phyloP scores from a whole-genome alignment of 176 grass and related monocot species.

The Poa annua region DNA sequence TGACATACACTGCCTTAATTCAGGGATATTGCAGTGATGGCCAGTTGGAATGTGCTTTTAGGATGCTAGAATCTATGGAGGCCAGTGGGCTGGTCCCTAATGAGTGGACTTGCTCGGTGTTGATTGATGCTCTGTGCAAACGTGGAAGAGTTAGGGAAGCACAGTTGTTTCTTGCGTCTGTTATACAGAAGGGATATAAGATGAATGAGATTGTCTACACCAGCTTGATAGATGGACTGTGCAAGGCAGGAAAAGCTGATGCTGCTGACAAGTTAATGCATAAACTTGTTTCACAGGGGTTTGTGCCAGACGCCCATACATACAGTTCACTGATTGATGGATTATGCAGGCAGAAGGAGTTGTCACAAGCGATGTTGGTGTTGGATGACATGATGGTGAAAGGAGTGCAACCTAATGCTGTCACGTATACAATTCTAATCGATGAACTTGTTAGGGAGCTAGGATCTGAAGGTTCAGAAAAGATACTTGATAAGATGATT shows the following conservation, averaged over 20 bases:
- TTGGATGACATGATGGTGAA: conserved; percentile 74
- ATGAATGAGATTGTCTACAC: conserved; percentile 64
- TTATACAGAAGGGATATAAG: conserved; percentile 58
- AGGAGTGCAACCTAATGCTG: conserved; percentile 58
- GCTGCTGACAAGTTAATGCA: conserved; percentile 53
- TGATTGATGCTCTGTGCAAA: conserved; percentile 79
- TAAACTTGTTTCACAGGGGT: conserved; percentile 58
- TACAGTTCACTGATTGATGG: conserved; percentile 81
- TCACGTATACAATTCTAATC: conserved; percentile 83
- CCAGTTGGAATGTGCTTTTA: conserved; percentile 62
- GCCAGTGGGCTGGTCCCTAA: conserved; percentile 58
- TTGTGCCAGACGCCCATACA: conserved; percentile 56
- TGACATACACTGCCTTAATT: conserved; percentile 79
- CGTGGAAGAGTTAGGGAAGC: conserved; percentile 63
- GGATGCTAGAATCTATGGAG: conserved; percentile 73
- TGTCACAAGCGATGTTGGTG: conserved; percentile 52
- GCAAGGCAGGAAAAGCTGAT: conserved; percentile 60
- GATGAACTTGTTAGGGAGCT: conserved; percentile 60
- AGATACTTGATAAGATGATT: conserved; percentile 69
- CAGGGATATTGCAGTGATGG: conserved; percentile 77
- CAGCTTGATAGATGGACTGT: conserved; percentile 72
- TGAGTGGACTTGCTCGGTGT: conserved; percentile 81
- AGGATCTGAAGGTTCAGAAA: conserved; percentile 54
- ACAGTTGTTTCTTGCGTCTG: conserved; percentile 60
- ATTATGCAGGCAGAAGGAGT: conserved; percentile 73